A percentile compares a stretch with the other conserved stretches of the same genome.
These are phyloP conservation scores for Diplodia scrobiculata DNA, from an alignment of 2,329 filamentous ascomycete species.

Conservation along the genomic window DNA sequence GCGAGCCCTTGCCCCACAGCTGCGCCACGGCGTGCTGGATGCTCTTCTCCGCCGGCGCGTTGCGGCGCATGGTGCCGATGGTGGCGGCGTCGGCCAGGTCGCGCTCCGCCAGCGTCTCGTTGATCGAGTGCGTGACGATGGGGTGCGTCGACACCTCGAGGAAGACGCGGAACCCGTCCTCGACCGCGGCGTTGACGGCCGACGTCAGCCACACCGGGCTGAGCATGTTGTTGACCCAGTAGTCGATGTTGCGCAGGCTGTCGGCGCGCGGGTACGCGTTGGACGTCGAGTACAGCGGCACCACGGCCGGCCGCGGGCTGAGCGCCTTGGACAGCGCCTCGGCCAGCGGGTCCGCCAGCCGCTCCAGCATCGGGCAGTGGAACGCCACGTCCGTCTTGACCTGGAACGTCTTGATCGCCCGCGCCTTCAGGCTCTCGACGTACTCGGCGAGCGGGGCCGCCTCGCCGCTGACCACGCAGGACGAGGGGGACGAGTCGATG, in stretches of 20 bases:
- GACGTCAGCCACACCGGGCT: conserved; percentile 43
- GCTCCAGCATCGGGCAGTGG: conserved; percentile 45
- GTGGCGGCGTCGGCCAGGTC: conserved; percentile 40
- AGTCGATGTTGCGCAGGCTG: conserved; percentile 37
- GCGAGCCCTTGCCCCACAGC: conserved; percentile 39
- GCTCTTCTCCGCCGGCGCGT: conserved; percentile 35
- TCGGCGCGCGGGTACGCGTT: conserved; percentile 35
- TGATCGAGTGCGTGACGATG: conserved; percentile 48
- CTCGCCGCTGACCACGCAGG: conserved; percentile 43
- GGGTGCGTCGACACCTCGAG: conserved; percentile 50
- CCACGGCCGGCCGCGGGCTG: conserved; percentile 31
- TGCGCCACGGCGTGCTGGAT: conserved; percentile 38
- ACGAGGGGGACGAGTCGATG: conserved; percentile 44
- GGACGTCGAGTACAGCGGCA: conserved; percentile 47
- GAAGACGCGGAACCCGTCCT: conserved; percentile 47
- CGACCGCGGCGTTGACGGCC: conserved; percentile 42
- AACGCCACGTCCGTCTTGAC: conserved; percentile 50
- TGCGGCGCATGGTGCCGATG: conserved; percentile 41
- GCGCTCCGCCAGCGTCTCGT: conserved; percentile 43
- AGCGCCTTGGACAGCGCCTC: conserved; percentile 35
- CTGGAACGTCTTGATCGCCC: conserved; percentile 39
- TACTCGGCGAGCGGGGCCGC: conserved; percentile 35
- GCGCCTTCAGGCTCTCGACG: conserved; percentile 31
- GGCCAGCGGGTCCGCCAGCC: conserved; percentile 38
- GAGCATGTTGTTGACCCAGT: conserved; percentile 49